These are phyloP conservation scores for Cyclocybe aegerita DNA, from an alignment of 768 basidiomycete genomes.

Conservation along the genomic window DNA sequence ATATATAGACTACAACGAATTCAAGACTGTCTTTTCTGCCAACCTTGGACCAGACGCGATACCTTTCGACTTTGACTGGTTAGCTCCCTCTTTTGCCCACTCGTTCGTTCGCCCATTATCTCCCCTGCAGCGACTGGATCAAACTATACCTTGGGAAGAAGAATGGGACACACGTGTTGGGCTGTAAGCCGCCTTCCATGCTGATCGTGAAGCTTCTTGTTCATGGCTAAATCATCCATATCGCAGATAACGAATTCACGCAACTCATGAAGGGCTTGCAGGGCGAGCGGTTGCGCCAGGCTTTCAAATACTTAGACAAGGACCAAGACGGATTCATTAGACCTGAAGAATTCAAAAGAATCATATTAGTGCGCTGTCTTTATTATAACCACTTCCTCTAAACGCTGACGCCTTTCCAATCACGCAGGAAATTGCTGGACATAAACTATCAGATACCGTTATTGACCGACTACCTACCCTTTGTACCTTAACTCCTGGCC, in stretches of 20 bases:
- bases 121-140: constrained; percentile 79
- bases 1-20: constrained; percentile 89
- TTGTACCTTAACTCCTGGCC: constrained; percentile 85
- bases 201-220: neutral
- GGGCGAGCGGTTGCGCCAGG: constrained; percentile 95
- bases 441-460: constrained; percentile 94
- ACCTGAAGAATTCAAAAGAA: constrained; percentile 92
- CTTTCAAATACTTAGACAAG: constrained; percentile 88
- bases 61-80: constrained; percentile 94
- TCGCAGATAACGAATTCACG: constrained; percentile 90
- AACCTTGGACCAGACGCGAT: constrained; percentile 79
- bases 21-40: constrained; percentile 87
- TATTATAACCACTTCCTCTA: neutral
- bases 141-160: constrained; percentile 94
- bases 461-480: constrained; percentile 91
- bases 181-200: constrained; percentile 61
- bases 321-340: constrained; percentile 93
- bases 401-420: constrained; percentile 3
- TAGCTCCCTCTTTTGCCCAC: constrained; percentile 14
- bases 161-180: constrained; percentile 87
- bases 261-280: constrained; percentile 99
- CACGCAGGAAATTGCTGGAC: constrained; percentile 87
- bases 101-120: neutral
- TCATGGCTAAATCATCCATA: neutral
- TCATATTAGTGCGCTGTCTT: constrained; percentile 72